These are phyloP conservation scores for Colletotrichum tropicale DNA, from an alignment of 2,329 filamentous ascomycete species.

Conservation along the genomic window DNA sequence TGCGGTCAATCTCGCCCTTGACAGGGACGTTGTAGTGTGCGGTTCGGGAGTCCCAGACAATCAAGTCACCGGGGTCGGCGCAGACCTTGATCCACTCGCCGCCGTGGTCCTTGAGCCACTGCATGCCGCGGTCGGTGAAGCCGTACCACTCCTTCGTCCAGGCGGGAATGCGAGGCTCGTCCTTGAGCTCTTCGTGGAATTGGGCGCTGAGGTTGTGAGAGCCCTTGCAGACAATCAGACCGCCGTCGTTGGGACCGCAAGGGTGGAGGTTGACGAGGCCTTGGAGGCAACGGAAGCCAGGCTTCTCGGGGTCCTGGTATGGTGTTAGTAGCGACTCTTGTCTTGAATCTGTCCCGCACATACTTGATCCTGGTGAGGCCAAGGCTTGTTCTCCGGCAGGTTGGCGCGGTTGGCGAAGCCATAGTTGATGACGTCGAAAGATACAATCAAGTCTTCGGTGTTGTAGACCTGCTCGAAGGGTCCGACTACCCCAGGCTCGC, in stretches of 20 bases:
- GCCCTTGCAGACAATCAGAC: slow-evolving; percentile 36
- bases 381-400: slow-evolving; percentile 41
- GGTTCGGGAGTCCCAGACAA: slow-evolving; percentile 49
- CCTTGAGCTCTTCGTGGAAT: slow-evolving; percentile 37
- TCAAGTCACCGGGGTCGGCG: slow-evolving; percentile 46
- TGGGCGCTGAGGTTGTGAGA: slow-evolving; percentile 31
- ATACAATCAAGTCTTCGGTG: slow-evolving; percentile 51
- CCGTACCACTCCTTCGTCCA: slow-evolving; percentile 39
- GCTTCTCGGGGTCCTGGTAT: slow-evolving; percentile 41
- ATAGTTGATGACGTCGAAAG: slow-evolving; percentile 52
- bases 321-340: fast-evolving
- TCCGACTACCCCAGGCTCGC: slow-evolving; percentile 48
- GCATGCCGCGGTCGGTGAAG: slow-evolving; percentile 37
- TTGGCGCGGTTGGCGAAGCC: slow-evolving; percentile 44
- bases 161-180: slow-evolving; percentile 37
- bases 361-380: slow-evolving; percentile 46
- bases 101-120: slow-evolving; percentile 38
- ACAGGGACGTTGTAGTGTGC: slow-evolving; percentile 50
- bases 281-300: slow-evolving; percentile 55
- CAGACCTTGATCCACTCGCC: slow-evolving; percentile 38
- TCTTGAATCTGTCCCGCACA: fast-evolving
- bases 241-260: slow-evolving; percentile 37
- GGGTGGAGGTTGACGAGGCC: slow-evolving; percentile 51
- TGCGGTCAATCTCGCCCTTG: slow-evolving; percentile 29
- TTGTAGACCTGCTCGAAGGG: slow-evolving; percentile 51